Percentiles rank a stretch among this genome's conserved stretches.
These are phyloP conservation scores for Ulvella scutata DNA, from an alignment of 139 green algal genomes.

Conservation along the genomic window DNA sequence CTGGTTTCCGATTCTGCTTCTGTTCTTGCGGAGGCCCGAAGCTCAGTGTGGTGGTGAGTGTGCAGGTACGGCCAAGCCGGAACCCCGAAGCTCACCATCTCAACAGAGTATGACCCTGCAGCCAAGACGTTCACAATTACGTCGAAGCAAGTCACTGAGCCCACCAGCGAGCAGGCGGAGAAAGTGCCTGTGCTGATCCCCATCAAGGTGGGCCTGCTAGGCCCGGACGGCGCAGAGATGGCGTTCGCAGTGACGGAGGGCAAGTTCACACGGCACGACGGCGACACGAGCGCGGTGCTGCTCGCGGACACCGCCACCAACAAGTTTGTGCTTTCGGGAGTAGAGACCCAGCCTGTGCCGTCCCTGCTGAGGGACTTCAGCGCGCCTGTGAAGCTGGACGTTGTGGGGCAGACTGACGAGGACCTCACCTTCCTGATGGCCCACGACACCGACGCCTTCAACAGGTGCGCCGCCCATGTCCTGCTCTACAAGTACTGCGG, in stretches of 20 bases:
- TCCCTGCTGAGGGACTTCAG: constrained; percentile 86
- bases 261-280: neutral
- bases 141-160: constrained; percentile 38
- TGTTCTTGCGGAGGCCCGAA: too few species aligned
- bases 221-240: constrained; percentile 55
- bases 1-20: too few species aligned
- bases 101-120: constrained; percentile 47
- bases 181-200: constrained; percentile 77
- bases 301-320: constrained; percentile 29
- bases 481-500: too few species aligned
- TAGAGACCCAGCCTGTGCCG: constrained; percentile 44
- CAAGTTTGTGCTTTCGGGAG: constrained; percentile 19
- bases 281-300: constrained; percentile 43
- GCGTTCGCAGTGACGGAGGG: constrained; percentile 11
- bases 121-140: constrained; percentile 65
- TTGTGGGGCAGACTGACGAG: constrained; percentile 65
- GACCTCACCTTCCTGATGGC: constrained; percentile 83
- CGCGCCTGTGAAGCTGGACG: constrained; percentile 73
- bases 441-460: constrained; percentile 84
- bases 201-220: constrained; percentile 67
- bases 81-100: constrained; percentile 63
- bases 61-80: constrained; percentile 86
- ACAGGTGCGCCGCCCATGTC: constrained; percentile 51
- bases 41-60: too few species aligned
- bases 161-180: constrained; percentile 51